Evolutionary conservation across 192 early-diverging fungal genomes (phyloP).

Genomic region (Gryganskiella cystojenkinii): DNA sequence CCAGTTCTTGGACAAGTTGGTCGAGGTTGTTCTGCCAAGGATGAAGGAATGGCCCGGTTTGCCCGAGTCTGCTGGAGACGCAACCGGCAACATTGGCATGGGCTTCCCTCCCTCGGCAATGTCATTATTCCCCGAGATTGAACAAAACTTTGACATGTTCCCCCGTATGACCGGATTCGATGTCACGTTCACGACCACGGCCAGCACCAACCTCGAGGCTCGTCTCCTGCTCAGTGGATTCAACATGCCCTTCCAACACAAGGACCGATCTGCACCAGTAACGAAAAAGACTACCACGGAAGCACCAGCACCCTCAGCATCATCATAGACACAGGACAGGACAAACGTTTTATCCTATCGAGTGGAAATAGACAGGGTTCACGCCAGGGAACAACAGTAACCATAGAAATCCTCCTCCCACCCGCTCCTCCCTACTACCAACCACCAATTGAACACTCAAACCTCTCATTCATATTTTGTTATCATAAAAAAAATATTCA

Average conservation of each 20-base stretch:
- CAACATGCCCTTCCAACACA: slow-evolving; percentile 83
- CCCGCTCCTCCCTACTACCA: no score
- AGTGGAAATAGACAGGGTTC: no score
- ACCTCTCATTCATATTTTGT: no score
- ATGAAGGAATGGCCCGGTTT: slow-evolving; percentile 93
- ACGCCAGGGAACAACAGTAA: no score
- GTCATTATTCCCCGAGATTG: slow-evolving; percentile 97
- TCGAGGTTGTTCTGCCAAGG: slow-evolving; percentile 92
- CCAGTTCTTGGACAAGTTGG: slow-evolving; percentile 94
- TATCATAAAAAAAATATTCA: no score
- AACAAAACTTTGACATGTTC: slow-evolving; percentile 94
- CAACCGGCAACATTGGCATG: slow-evolving; percentile 85
- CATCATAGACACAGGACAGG: slow-evolving; percentile 18
- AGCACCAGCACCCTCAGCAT: slow-evolving; percentile 2
- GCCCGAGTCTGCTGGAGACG: slow-evolving; percentile 77
- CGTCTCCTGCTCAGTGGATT: slow-evolving; percentile 90
- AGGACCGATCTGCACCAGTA: slow-evolving; percentile 35
- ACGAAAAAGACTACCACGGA: slow-evolving; percentile 11
- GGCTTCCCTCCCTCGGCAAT: slow-evolving; percentile 86
- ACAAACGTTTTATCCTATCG: neutral
- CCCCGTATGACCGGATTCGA: slow-evolving; percentile 90
- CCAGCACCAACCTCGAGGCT: slow-evolving; percentile 77
- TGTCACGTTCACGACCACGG: slow-evolving; percentile 88
- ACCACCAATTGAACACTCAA: no score
- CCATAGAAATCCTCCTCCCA: no score